Evolutionary conservation across 2,329 filamentous ascomycete species (phyloP), one percentile per base, ranked within the genome.

Genomic region (Lecanosticta acicola): DNA sequence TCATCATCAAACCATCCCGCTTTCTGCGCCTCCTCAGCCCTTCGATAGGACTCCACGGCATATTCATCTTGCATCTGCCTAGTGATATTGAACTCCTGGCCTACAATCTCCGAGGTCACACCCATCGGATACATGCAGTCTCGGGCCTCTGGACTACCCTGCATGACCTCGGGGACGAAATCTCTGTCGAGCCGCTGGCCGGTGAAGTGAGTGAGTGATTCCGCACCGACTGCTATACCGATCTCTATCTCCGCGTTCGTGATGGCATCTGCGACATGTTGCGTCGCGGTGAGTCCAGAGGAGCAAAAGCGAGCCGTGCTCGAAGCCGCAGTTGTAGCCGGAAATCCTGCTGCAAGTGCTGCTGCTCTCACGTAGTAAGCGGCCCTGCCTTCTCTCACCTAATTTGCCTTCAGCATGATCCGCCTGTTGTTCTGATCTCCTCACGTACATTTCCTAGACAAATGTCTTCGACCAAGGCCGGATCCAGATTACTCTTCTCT

Each of bases 61-160:
- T 94, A 87, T 2, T 75, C 81, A 61, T 95, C 90, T 69, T 94
- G 88, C 54, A 91, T 87, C 2, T 73, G 75, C 18, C 89, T 72
- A 3, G 70, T 77, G 26, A 96, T 78, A 14, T 78, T 78, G 62
- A 94, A 93, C 39, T 88, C 72, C 56, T 73, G 68, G 0, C 89
- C 87, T 0, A 95, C 87, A 59, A 94, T 94, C 73, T 95, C 90
- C 4, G 81, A 83, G 3, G 90, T 95, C 49, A 89, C 69, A 0
- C 89, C 89, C 90, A 96, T 96, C 56, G 84, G 81, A 87, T 94
- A 93, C 64, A 95, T 80, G 65, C 89, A 95, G 66, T 95, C 89
- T 32, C 77, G 71, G 3, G 85, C 85, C 53, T 94, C 83, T 59
- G 83, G 75, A n/a, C 78, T 76, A 1, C 82, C 76, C 11, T 29